Conservation (phyloP, 352 stramenopile species). For the Globisporangium orthogonon region DNA sequence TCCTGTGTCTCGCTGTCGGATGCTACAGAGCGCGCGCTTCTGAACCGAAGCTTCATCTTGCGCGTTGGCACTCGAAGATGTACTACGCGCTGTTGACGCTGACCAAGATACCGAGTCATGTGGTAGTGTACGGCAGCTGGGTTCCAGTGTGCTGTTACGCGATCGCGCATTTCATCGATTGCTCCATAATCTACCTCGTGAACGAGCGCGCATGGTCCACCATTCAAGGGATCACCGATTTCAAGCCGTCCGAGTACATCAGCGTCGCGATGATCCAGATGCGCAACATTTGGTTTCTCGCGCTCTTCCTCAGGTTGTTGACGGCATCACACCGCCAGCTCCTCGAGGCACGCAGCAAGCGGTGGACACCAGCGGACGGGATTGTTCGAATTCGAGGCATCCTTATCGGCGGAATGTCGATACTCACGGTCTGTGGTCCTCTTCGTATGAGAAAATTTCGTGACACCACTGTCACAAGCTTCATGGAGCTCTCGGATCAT, state of each 20-base stretch:
- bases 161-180: constrained; percentile 23
- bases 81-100: constrained; percentile 11
- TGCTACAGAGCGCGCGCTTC: constrained; percentile 14
- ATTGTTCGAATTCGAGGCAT: constrained; percentile 16
- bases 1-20: constrained; percentile 16
- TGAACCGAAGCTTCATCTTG: constrained; percentile 9
- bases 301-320: constrained; percentile 15
- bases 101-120: constrained; percentile 19
- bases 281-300: constrained; percentile 33
- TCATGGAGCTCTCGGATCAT: constrained; percentile 2
- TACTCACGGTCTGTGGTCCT: constrained; percentile 16
- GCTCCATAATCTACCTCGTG: constrained; percentile 16
- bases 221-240: constrained; percentile 14
- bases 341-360: neutral
- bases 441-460: constrained; percentile 5
- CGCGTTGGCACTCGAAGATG: neutral
- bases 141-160: constrained; percentile 20
- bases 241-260: constrained; percentile 17
- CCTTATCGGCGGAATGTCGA: constrained; percentile 17
- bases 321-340: constrained; percentile 7
- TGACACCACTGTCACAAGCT: constrained; percentile 3
- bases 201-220: constrained; percentile 18
- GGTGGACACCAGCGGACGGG: constrained; percentile 11
- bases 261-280: constrained; percentile 24
- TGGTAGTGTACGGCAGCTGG: constrained; percentile 35